Base-by-base conservation (phyloP, 352 stramenopile genomes). In the Globisporangium viniferum region DNA sequence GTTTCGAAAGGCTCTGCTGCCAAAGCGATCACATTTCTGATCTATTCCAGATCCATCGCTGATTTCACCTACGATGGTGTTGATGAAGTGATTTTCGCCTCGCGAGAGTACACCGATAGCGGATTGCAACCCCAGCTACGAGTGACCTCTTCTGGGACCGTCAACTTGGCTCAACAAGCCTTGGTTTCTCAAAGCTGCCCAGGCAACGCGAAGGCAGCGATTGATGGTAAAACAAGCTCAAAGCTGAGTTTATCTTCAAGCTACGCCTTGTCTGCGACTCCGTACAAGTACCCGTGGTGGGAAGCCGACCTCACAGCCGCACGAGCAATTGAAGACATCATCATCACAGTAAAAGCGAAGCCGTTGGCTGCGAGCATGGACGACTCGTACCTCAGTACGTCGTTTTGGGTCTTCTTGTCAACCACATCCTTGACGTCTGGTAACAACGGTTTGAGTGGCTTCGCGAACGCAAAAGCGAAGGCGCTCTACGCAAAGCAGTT, bases 251-350 rank as follows among this genome's bases (percentile, higher is more conserved):
- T 85, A 46, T 72, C 70, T 9, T 78, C 80, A 14, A 83, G 66
- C 18, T 91, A 83, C 48, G 77, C 80, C 10, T 84, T 91, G 77
- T 84, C 80, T 18, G 74, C 76, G 1, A 70, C 61, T 8, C 35
- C 72, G 27, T 81, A 75, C 63, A 71, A 69, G 10, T 89, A 86
- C 31, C 80, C 81, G 15, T 93, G 84, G 84, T 93, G 84, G 84
- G 66, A 90, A 35, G 69, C 82, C 0, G 75, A 91, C 59, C 64
- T 90, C 1, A 69, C 59, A 1, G 64, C 15, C 0, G 35, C 67
- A 20, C 64, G 78, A 39, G 62, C 73, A 0, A 74, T 93, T 39
- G 84, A 91, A 48, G 72, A 87, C 1, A 65, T 93, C 24, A 56
- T 88, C 0, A 56, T 93, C 53, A 81, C 62, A 5, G 41, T 90